phyloP scores from a whole-genome alignment of 2,329 filamentous ascomycete genomes.

The Acephala macrosclerotiorum region DNA sequence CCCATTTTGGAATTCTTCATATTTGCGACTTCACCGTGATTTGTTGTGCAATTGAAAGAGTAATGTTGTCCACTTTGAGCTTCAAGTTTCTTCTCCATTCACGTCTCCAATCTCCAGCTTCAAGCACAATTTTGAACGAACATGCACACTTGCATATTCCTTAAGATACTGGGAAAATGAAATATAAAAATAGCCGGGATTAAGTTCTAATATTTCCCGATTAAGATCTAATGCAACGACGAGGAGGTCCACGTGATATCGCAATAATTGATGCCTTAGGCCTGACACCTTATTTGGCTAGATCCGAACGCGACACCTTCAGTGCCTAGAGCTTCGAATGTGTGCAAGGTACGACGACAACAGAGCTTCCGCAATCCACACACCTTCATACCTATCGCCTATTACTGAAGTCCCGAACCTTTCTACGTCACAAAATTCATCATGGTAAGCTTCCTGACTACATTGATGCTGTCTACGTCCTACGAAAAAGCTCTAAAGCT shows the following conservation, averaged over 20 bases:
- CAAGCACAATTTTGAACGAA: background rate
- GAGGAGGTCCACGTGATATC: conserved; percentile 15
- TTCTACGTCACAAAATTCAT: conserved; percentile 29
- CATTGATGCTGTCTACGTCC: background rate
- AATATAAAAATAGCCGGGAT: conserved; percentile 3
- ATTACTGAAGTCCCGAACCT: conserved; percentile 20
- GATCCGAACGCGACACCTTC: conserved; percentile 39
- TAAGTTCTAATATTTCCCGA: no score
- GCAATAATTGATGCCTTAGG: conserved; percentile 16
- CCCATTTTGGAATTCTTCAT: conserved; percentile 26
- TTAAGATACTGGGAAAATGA: background rate
- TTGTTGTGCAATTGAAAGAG: background rate
- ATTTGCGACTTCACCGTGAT: conserved; percentile 31
- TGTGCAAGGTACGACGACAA: conserved; percentile 26
- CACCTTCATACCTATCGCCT: conserved; percentile 24
- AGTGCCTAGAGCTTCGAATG: conserved; percentile 42
- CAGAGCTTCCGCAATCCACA: conserved; percentile 35
- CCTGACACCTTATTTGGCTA: background rate
- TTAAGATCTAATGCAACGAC: no score
- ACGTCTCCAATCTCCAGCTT: background rate
- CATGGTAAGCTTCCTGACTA: conserved; percentile 43
- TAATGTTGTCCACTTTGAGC: background rate
- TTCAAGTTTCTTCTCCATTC: background rate
- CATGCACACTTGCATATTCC: background rate
- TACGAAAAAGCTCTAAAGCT: conserved; percentile 24